Conservation (phyloP, 129 eudicot species). For the Centrapalus pauciflorus region DNA sequence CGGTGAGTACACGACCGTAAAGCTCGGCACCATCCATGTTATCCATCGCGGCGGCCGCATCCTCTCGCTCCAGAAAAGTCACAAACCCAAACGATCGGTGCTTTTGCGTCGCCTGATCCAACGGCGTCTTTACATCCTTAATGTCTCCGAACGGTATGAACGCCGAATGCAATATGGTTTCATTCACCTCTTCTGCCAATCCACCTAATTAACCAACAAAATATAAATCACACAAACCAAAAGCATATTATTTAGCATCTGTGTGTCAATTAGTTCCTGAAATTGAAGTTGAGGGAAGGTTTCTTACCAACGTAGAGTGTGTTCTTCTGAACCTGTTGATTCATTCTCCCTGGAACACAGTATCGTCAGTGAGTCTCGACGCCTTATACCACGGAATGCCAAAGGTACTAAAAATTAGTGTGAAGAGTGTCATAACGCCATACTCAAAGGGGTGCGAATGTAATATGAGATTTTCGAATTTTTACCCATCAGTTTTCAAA, state of each 20-base stretch:
- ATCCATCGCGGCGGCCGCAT: constrained; percentile 97
- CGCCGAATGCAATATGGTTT: constrained; percentile 84
- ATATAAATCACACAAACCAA: neutral
- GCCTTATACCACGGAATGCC: neutral
- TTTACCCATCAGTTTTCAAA: no score
- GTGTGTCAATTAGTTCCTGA: neutral
- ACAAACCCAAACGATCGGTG: constrained; percentile 93
- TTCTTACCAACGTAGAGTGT: constrained; percentile 81
- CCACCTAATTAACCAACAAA: constrained; percentile 47
- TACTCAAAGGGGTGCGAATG: neutral
- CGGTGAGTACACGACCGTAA: constrained; percentile 92
- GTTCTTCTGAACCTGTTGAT: constrained; percentile 87
- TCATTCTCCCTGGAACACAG: constrained; percentile 25
- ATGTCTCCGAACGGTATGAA: constrained; percentile 96
- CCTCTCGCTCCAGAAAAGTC: constrained; percentile 82
- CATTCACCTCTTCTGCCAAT: constrained; percentile 92
- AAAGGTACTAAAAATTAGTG: neutral
- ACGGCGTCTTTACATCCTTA: constrained; percentile 92
- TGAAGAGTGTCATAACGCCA: neutral
- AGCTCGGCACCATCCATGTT: constrained; percentile 99
- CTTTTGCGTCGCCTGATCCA: constrained; percentile 96
- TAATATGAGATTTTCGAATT: neutral
- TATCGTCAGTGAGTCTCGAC: neutral
- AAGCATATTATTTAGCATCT: neutral
- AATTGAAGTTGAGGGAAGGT: neutral